Percentiles rank a stretch among this genome's conserved stretches.
Evolutionary conservation across 2,329 filamentous ascomycete genomes (phyloP).

Genomic region (Pseudogymnoascus sp.): DNA sequence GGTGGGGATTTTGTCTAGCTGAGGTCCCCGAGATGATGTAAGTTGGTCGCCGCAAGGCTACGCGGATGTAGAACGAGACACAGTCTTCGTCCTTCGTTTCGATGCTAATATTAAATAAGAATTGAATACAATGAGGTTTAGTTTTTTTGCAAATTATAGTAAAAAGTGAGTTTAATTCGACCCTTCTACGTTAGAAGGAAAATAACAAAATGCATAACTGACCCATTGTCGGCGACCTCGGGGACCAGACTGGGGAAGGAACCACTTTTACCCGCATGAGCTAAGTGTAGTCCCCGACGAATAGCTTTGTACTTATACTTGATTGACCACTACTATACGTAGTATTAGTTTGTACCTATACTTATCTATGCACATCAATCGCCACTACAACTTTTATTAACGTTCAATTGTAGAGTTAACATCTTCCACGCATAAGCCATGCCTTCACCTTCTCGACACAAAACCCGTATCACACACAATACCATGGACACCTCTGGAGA

Average conservation of each 20-base stretch:
- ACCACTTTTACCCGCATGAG: background rate
- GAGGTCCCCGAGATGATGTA: background rate
- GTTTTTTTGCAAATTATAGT: background rate
- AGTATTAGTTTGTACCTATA: background rate
- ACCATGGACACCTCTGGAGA: background rate
- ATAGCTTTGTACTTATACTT: background rate
- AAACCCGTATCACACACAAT: background rate
- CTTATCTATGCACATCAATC: background rate
- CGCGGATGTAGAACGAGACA: background rate
- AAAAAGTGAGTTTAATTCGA: background rate
- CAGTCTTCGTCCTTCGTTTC: background rate
- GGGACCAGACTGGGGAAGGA: background rate
- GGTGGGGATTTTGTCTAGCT: background rate
- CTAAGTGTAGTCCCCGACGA: background rate
- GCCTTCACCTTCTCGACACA: background rate
- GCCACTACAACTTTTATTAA: background rate
- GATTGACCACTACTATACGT: background rate
- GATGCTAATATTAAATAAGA: background rate
- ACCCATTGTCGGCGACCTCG: background rate
- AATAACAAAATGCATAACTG: too few relatives aligned
- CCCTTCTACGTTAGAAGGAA: too few relatives aligned
- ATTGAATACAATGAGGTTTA: too few relatives aligned
- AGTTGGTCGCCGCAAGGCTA: background rate
- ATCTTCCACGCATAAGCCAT: background rate
- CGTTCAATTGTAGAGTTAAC: background rate